Base-by-base conservation (phyloP, 2,329 filamentous ascomycete genomes). In the Corynespora cassiicola region DNA sequence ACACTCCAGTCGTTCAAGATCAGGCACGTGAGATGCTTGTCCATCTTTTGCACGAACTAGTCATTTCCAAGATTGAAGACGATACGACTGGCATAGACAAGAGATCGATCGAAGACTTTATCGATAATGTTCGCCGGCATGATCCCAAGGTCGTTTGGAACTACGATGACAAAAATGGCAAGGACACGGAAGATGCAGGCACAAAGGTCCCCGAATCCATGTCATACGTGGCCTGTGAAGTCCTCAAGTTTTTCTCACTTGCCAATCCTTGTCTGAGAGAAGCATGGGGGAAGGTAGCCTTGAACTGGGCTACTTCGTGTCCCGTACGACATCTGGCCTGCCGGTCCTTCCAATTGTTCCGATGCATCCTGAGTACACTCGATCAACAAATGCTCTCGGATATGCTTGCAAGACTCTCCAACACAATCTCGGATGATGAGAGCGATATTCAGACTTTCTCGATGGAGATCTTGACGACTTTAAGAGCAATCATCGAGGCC, bases 11-110 rank as follows among this genome's bases (percentile, higher is more conserved):
- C 8, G 94, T 99, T 2, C 92, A 97, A 66, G 94, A 97, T 53
- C 92, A 99, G 67, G 91, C 95, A 19, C 84, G 91, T 31, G 94
- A 99, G 69, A 96, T 99, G 91, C 80, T 99, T 11, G 91, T 99
- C 2, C 94, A 99, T 72, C 79, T 99, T 12, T 95, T 99, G 30
- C 94, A 99, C 57, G 94, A 97, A 66, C 77, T 97, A 6, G 90
- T 99, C 23, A 90, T 96, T 18, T 85, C 83, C 1, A 82, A 82
- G 54, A 77, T 86, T 29, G 84, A 95, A 42, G 87, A 95, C 39
- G 54, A 89, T 41, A 71, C 71, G 31, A 79, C 84, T 6, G 78
- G 76, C 12, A 82, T 84, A 2, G 83, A 83, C 34, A 90, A 88
- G 60, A 79, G 83, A 46, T 80, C 83, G 0, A 91, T 96, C 30